Percentiles rank a stretch among this genome's conserved stretches.
Conservation (phyloP, 108 stramenopile species). For the Nitzschia sp. region DNA sequence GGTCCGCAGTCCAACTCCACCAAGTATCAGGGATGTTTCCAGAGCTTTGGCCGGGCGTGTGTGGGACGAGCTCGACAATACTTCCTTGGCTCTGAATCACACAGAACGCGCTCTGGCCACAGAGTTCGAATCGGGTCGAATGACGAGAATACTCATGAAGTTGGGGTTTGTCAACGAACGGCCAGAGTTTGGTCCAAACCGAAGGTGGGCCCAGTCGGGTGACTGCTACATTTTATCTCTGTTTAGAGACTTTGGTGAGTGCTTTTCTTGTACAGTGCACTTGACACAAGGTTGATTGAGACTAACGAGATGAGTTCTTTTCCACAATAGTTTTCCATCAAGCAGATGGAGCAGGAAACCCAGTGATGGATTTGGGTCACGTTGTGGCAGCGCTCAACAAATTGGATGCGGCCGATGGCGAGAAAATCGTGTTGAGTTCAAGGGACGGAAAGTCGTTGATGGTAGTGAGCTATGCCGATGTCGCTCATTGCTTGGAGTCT, state of each 20-base stretch:
- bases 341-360: conserved; percentile 84
- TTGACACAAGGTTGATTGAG: neutral
- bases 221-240: conserved; percentile 87
- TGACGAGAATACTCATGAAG: conserved; percentile 81
- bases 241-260: conserved; percentile 90
- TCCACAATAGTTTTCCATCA: conserved; percentile 73
- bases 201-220: conserved; percentile 88
- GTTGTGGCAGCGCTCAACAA: conserved; percentile 85
- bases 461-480: conserved; percentile 88
- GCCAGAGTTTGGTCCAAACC: conserved; percentile 86
- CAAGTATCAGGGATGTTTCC: conserved; percentile 54
- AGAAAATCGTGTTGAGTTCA: conserved; percentile 84
- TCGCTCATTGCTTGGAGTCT: conserved; percentile 78
- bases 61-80: conserved; percentile 68
- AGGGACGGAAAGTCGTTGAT: conserved; percentile 86
- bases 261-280: neutral
- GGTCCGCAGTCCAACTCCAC: conserved; percentile 52
- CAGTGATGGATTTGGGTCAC: conserved; percentile 93
- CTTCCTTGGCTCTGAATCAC: conserved; percentile 47
- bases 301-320: neutral
- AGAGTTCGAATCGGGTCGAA: conserved; percentile 87
- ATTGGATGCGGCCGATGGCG: conserved; percentile 87
- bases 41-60: conserved; percentile 50
- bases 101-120: conserved; percentile 61
- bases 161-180: conserved; percentile 89